Evolutionary conservation across 2,329 filamentous ascomycete species (phyloP).

Genomic region (Chrysoporthe cubensis): DNA sequence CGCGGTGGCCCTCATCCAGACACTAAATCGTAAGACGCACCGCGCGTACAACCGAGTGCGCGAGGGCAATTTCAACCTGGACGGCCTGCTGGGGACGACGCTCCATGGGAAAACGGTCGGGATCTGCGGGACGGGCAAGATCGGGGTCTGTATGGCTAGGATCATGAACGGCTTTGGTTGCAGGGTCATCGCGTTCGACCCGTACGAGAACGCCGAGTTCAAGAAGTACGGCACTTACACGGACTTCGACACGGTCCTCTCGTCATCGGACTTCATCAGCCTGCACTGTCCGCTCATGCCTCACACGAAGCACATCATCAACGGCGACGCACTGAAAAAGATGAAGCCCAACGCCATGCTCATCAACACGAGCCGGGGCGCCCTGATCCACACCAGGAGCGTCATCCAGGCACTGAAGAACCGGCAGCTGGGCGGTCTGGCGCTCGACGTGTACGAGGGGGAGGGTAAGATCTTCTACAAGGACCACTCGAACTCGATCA

Average conservation of each 20-base stretch:
- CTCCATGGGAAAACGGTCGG: slow-evolving; percentile 69
- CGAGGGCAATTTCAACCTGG: slow-evolving; percentile 69
- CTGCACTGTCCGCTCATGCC: slow-evolving; percentile 69
- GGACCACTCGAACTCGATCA: slow-evolving; percentile 66
- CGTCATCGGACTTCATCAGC: slow-evolving; percentile 63
- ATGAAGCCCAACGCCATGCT: slow-evolving; percentile 66
- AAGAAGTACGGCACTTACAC: slow-evolving; percentile 54
- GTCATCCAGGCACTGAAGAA: slow-evolving; percentile 65
- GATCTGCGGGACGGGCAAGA: slow-evolving; percentile 66
- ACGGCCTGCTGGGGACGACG: slow-evolving; percentile 65
- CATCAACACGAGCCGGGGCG: slow-evolving; percentile 71
- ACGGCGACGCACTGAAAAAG: slow-evolving; percentile 51
- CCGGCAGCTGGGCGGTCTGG: slow-evolving; percentile 63
- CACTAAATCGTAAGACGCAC: slow-evolving; percentile 69
- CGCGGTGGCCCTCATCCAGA: slow-evolving; percentile 68
- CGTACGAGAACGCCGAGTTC: slow-evolving; percentile 55
- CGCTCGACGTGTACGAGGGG: slow-evolving; percentile 70
- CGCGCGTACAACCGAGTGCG: slow-evolving; percentile 70
- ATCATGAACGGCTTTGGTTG: slow-evolving; percentile 71
- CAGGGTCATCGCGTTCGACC: slow-evolving; percentile 63
- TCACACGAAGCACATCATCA: slow-evolving; percentile 64
- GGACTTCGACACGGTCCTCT: slow-evolving; percentile 58
- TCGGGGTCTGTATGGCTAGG: slow-evolving; percentile 63
- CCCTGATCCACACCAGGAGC: slow-evolving; percentile 62
- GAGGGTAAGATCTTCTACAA: slow-evolving; percentile 68